Percentiles rank a stretch among this genome's conserved stretches.
Conservation (phyloP, 2,329 filamentous ascomycete genomes). For the Fusarium longipes region DNA sequence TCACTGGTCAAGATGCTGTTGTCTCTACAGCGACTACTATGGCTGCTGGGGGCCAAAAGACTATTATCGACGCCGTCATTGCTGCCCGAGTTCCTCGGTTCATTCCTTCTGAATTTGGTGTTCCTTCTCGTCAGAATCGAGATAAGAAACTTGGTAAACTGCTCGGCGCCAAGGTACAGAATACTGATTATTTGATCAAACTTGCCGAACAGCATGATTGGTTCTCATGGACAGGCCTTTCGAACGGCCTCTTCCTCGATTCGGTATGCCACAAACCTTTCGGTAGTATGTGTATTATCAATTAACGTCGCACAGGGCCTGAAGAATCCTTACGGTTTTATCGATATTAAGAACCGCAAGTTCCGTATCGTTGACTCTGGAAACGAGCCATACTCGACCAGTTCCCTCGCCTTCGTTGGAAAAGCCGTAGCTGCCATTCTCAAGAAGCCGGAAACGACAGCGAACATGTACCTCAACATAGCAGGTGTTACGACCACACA, state of each 20-base stretch:
- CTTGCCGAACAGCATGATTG: slow-evolving; percentile 13
- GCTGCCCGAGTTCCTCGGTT: background rate
- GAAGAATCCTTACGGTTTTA: background rate
- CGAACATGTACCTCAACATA: slow-evolving; percentile 7
- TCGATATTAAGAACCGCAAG: slow-evolving; percentile 6
- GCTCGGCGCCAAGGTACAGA: background rate
- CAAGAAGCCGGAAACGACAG: background rate
- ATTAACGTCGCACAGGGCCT: background rate
- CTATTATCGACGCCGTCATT: slow-evolving; percentile 3
- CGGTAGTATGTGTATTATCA: background rate
- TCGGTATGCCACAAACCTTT: background rate
- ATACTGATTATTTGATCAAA: slow-evolving; percentile 20
- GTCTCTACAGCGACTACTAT: slow-evolving; percentile 5
- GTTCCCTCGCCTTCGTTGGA: background rate
- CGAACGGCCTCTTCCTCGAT: slow-evolving; percentile 5
- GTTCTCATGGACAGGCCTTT: slow-evolving; percentile 12
- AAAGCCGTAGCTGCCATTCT: slow-evolving; percentile 8
- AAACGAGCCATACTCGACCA: slow-evolving; percentile 10
- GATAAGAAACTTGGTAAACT: slow-evolving; percentile 9
- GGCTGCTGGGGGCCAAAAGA: background rate
- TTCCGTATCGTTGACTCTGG: slow-evolving; percentile 19
- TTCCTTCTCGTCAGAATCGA: slow-evolving; percentile 7
- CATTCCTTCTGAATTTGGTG: slow-evolving; percentile 13
- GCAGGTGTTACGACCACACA: slow-evolving; percentile 16
- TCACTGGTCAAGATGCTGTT: background rate